Conservation (phyloP, 768 basidiomycete species). For the Trichaptum fuscoviolaceum region DNA sequence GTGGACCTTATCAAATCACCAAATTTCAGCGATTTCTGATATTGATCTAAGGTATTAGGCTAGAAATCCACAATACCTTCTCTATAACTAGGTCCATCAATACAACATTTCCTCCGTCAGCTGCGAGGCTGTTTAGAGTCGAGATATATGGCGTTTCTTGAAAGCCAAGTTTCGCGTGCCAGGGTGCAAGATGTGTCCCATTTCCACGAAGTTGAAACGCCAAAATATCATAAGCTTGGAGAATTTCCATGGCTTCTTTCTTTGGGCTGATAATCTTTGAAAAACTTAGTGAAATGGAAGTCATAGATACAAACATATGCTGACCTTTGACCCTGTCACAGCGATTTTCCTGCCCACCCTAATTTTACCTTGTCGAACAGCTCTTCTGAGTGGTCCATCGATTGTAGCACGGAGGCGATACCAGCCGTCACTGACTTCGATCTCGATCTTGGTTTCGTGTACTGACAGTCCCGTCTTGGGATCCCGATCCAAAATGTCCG, state of each 20-base stretch:
- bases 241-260: conserved; percentile 75
- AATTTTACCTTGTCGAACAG: conserved; percentile 60
- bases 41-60: neutral
- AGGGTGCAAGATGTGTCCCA: conserved; percentile 77
- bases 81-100: conserved; percentile 69
- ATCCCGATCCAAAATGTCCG: conserved; percentile 45
- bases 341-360: conserved; percentile 79
- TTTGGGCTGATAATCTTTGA: conserved; percentile 59
- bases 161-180: conserved; percentile 88
- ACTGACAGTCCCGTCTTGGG: neutral
- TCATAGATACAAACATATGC: conserved; percentile 20
- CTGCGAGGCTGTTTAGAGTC: conserved; percentile 69
- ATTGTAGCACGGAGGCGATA: conserved; percentile 76
- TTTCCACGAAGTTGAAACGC: conserved; percentile 74
- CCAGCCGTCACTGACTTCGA: conserved; percentile 99
- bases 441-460: conserved; percentile 29
- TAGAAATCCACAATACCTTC: conserved; percentile 39
- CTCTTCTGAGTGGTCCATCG: conserved; percentile 69
- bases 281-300: conserved; percentile 1
- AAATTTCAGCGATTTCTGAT: neutral
- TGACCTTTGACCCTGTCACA: conserved; percentile 72
- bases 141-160: conserved; percentile 60
- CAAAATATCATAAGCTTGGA: conserved; percentile 71
- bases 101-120: conserved; percentile 76
- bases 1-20: conserved; percentile 41